Conservation (phyloP, 2,329 filamentous ascomycete genomes). For the Colletotrichum shisoi region DNA sequence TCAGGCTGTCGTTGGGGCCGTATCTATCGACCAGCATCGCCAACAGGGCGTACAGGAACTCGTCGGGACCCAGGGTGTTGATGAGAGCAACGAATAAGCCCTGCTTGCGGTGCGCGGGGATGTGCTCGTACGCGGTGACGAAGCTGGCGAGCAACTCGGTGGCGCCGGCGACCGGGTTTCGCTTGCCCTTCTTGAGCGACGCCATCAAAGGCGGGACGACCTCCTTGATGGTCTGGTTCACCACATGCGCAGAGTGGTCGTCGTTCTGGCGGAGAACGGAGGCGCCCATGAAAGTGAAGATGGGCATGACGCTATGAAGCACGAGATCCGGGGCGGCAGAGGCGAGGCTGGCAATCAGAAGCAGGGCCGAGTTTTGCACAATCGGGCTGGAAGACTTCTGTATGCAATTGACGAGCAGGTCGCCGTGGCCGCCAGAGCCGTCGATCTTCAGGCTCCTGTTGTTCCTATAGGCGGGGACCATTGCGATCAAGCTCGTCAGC, state of each 20-base stretch:
- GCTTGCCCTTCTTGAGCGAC: conserved; percentile 81
- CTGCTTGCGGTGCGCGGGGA: conserved; percentile 84
- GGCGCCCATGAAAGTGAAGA: conserved; percentile 97
- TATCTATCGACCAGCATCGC: conserved; percentile 93
- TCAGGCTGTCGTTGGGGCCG: conserved; percentile 74
- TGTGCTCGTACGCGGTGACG: conserved; percentile 94
- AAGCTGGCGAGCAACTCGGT: conserved; percentile 95
- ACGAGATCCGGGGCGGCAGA: conserved; percentile 89
- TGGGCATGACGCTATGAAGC: conserved; percentile 96
- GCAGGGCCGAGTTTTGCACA: conserved; percentile 88
- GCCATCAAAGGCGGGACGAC: conserved; percentile 91
- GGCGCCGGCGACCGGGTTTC: conserved; percentile 79
- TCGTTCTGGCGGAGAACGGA: conserved; percentile 92
- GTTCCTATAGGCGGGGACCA: conserved; percentile 77
- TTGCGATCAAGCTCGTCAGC: conserved; percentile 80
- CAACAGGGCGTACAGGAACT: conserved; percentile 87
- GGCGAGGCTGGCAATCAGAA: conserved; percentile 86
- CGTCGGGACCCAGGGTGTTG: conserved; percentile 81
- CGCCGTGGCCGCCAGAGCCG: conserved; percentile 80
- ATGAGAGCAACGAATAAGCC: conserved; percentile 85
- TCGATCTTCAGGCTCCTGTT: conserved; percentile 72
- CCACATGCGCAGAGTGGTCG: conserved; percentile 95
- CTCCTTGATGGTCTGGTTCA: conserved; percentile 91
- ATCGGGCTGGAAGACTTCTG: conserved; percentile 90
- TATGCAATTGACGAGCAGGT: conserved; percentile 92